Evolutionary conservation across 176 grass and related monocot genomes (phyloP), one percentile per base, ranked within the genome.

Genomic region (Calamus simplicifolius): DNA sequence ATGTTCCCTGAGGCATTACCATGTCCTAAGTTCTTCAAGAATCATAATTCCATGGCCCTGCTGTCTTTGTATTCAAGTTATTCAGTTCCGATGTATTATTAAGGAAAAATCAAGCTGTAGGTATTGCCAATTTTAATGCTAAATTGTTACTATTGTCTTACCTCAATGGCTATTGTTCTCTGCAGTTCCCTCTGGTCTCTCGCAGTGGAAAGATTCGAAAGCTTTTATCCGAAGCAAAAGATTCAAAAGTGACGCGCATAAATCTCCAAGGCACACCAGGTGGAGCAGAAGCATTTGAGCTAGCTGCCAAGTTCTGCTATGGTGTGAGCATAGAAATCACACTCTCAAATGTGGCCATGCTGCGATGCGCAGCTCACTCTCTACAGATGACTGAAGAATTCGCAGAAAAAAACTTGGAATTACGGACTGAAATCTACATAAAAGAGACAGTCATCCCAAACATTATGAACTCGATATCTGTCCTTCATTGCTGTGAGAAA

Each of bases 111-210:
- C 2, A 43, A 43, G 3, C 35, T 43, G 35, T 3, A 43, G 35
- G 7, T 43, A 43, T 10, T 43, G 8, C 7, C 35, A 43, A 43
- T 43, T 43, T 43, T 43, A 43, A 43, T 43, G 35, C 35, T 43
- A 12, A 43, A 43, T 43, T 43, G 35, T 43, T 43, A 43, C 8
- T 13, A 2, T 13, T 43, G 35, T 43, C 12, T 0, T 2, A n/a
- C n/a, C n/a, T 1, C 1, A 43, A 43, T 43, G 62, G 52, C 82
- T 7, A 85, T 81, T 73, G 78, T 70, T 83, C 72, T 52, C 79
- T 77, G 71, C 83, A 96, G 91, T 96, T 96, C 80, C 91, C 91
- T 64, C 83, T 96, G 52, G 86, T 96, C 5, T 90, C 91, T 16
- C 80, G 86, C 38, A 87, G 91, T 51, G 91, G 91, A 50, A 90